Evolutionary conservation across 1,284 basidiomycete species (phyloP), one percentile per base, ranked within the genome.

Genomic region (Anthracocystis setariae): DNA sequence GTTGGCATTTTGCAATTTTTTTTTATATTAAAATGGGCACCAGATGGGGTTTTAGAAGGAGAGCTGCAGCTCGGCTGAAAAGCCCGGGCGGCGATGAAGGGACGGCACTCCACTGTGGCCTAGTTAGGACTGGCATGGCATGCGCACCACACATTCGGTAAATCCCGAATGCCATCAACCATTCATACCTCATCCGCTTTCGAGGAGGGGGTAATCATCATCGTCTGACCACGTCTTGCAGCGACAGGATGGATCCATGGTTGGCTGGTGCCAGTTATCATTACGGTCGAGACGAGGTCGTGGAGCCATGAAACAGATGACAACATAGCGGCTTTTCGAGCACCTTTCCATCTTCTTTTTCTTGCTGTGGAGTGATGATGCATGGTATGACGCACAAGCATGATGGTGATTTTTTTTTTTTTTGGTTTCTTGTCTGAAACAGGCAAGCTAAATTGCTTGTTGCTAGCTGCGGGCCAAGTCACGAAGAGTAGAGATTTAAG

Each of bases 1-100:
- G n/a, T n/a, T n/a, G n/a, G 38, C 18, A 20, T 39, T 17, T 39
- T 17, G 12, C 38, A n/a, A n/a, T n/a, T 39, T 20, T 39, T 27
- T 35, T 10, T 12, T 25, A 38, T 17, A 21, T 29, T 29, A 33
- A 49, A 32, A 37, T 39, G 18, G 24, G 25, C 24, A 48, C 23
- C n/a, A 17, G 39, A 17, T 24, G 25, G 17, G 32, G 38, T 23
- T 39, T 43, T 51, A 27, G 46, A 17, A 54, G 46, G 45, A 13
- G 5, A 25, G 17, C 59, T 61, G 58, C 51, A 61, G 58, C 58
- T 61, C 50, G 58, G 58, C 24, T 54, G 29, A 42, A 40, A n/a
- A 39, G 44, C 43, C 25, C 59, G 51, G 59, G 42, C 52, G 5
- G 35, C 35, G 29, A 29, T 17, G 15, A n/a, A 37, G 35, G 35